Evolutionary conservation across 768 basidiomycete genomes (phyloP).

Genomic region (Xerocomellus intermedius): DNA sequence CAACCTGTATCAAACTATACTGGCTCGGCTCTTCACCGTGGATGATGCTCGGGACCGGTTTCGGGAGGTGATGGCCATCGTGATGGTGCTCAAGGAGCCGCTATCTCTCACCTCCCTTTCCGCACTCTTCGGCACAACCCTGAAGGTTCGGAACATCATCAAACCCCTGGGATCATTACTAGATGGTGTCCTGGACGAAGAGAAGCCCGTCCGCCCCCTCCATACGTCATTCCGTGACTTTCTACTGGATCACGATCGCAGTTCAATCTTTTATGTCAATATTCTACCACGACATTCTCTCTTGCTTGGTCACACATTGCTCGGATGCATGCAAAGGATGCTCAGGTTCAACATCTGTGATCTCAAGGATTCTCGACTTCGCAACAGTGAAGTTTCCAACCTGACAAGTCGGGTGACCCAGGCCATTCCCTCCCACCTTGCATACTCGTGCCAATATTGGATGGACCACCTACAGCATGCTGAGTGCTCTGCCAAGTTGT

Average conservation of each 20-base stretch:
- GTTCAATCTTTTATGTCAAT: neutral
- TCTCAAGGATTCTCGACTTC: too few species aligned
- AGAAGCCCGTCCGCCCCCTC: too few species aligned
- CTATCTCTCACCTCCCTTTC: neutral
- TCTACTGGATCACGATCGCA: neutral
- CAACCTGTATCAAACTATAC: neutral
- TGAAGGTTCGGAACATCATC: neutral
- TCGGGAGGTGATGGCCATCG: neutral
- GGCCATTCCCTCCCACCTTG: neutral
- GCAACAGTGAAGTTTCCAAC: neutral
- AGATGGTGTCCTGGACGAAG: neutral
- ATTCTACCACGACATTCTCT: neutral
- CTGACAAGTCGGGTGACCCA: neutral
- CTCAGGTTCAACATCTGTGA: too few species aligned
- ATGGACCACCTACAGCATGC: neutral
- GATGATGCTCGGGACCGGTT: neutral
- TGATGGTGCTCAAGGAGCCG: neutral
- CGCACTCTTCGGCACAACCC: neutral
- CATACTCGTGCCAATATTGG: neutral
- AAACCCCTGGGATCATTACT: neutral
- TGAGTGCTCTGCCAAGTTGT: too few species aligned
- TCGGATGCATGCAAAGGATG: too few species aligned
- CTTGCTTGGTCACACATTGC: neutral
- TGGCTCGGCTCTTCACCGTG: neutral
- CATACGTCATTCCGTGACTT: neutral